Conservation (phyloP, 75 land plant genomes). For the Cupressus sempervirens region DNA sequence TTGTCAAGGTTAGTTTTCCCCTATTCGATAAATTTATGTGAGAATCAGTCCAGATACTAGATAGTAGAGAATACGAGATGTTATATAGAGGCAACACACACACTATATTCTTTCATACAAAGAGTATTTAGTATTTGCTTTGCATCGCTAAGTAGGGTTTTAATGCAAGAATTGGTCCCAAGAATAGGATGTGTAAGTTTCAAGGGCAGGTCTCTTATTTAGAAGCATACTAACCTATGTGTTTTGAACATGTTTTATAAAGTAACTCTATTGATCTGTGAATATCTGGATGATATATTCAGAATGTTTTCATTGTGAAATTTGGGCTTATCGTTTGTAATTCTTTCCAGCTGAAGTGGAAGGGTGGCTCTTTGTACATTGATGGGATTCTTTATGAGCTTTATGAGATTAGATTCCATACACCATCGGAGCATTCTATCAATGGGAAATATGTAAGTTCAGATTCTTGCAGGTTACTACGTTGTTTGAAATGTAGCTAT, state of each 20-base stretch:
- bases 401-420: slow-evolving; percentile 34
- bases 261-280: background rate
- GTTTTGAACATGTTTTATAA: no score
- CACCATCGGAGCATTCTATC: slow-evolving; percentile 48
- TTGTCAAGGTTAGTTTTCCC: slow-evolving; percentile 4
- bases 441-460: slow-evolving; percentile 26
- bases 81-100: background rate
- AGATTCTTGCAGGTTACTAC: background rate
- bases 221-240: no score
- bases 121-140: no score
- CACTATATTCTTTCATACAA: no score
- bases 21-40: background rate
- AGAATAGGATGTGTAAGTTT: no score
- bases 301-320: background rate
- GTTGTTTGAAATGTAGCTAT: background rate
- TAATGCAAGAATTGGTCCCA: no score
- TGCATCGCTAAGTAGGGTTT: no score
- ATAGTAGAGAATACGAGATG: background rate
- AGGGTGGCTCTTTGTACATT: slow-evolving; percentile 19
- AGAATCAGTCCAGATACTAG: background rate
- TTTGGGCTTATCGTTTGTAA: background rate
- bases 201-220: no score
- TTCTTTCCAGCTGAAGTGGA: slow-evolving; percentile 24
- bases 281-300: background rate
- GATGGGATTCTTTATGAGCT: slow-evolving; percentile 26